Evolutionary conservation across 345 rosid species (phyloP), one percentile per base, ranked within the genome.

Genomic region (Viola odorata): DNA sequence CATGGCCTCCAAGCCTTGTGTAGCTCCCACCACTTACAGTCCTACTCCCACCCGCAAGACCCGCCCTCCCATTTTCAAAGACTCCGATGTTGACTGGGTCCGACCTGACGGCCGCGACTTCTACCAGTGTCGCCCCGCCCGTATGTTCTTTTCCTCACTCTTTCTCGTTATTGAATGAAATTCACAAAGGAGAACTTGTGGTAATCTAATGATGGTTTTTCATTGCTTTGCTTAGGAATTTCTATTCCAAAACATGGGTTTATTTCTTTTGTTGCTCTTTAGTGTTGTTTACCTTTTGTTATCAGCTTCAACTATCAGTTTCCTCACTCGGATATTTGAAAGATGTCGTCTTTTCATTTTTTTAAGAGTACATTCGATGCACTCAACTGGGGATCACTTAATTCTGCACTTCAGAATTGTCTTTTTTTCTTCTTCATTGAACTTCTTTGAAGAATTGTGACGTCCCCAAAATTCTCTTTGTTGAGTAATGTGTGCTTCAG

Each of bases 31-130:
- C 55, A 92, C 94, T 5, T 92, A 87, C 71, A 77, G 96, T 51
- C 75, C 62, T 7, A 14, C 79, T 52, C 68, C 76, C 37, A 55
- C 70, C 42, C 72, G 55, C 38, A 89, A 77, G 66, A 54, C 62
- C 60, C 78, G 77, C 4, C 80, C 73, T 7, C 82, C 82, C 39
- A 51, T 81, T 59, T 83, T 74, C 75, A 71, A 73, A 7, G 77
- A 71, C 45, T 61, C 79, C 32, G 97, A 82, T 62, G 78, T 72
- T 71, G 91, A 94, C 63, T 90, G 96, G 97, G 75, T 78, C 39
- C 87, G 99, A 64, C 96, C 99, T 45, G 99, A 90, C 62, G 89
- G 86, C 68, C 97, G 99, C 12, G 77, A 80, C 54, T 88, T 90
- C 79, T 92, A 78, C 57, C 92, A 94, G 81, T 94, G 97, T 72